Conservation (phyloP, 257 asterid species). For the Solanum tarijense region DNA sequence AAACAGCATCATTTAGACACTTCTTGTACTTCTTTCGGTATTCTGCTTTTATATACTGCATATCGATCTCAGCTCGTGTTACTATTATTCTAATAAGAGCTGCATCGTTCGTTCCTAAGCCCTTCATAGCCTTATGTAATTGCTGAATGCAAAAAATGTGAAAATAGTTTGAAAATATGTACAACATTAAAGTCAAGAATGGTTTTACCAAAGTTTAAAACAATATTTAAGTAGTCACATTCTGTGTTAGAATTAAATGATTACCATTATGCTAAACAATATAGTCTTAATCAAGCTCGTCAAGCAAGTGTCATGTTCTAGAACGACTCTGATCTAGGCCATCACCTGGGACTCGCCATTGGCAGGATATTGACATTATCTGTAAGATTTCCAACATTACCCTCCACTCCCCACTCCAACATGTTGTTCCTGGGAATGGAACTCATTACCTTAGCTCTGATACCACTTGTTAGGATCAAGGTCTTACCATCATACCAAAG, state of each 20-base stretch:
- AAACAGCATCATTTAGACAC: constrained; percentile 54
- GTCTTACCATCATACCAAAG: neutral
- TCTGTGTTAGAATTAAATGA: neutral
- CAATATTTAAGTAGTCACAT: neutral
- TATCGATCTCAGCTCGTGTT: constrained; percentile 83
- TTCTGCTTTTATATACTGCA: constrained; percentile 79
- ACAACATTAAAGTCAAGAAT: neutral
- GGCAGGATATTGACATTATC: neutral
- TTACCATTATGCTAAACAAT: too few relatives aligned
- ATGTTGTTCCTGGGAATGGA: neutral
- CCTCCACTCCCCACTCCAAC: neutral
- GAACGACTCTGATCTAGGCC: neutral
- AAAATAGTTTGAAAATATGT: neutral
- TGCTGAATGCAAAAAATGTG: constrained; percentile 14
- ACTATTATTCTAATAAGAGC: constrained; percentile 58
- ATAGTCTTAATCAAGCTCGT: too few relatives aligned
- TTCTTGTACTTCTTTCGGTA: constrained; percentile 70
- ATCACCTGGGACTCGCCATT: neutral
- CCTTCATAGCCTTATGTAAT: constrained; percentile 84
- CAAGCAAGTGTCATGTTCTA: neutral
- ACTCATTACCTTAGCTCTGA: neutral
- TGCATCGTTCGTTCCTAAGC: constrained; percentile 75
- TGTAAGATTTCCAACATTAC: neutral
- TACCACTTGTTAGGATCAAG: neutral
- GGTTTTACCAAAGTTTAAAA: neutral